These are phyloP conservation scores for Cadophora sp. DNA, from an alignment of 2,329 filamentous ascomycete genomes.

Conservation along the genomic window DNA sequence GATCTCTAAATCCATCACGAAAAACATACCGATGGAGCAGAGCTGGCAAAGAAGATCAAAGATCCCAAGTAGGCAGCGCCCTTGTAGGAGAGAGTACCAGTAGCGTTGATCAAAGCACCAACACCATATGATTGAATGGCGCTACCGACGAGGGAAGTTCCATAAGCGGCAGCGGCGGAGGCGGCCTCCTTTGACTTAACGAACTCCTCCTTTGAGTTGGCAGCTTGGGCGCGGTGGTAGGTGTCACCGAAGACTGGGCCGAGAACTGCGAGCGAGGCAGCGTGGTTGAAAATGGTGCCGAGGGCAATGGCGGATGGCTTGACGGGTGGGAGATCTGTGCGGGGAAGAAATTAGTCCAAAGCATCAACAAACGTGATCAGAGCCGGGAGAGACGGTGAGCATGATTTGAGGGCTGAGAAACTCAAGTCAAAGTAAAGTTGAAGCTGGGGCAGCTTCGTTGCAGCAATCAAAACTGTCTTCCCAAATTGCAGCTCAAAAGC, in stretches of 20 bases:
- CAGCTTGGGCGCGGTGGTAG: slow-evolving; percentile 88
- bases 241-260: slow-evolving; percentile 91
- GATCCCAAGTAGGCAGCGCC: slow-evolving; percentile 92
- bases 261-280: slow-evolving; percentile 85
- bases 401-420: background rate
- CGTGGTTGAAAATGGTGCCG: slow-evolving; percentile 95
- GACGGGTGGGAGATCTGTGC: slow-evolving; percentile 73
- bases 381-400: background rate
- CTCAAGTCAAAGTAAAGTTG: background rate
- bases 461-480: background rate
- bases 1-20: background rate
- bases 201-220: slow-evolving; percentile 97
- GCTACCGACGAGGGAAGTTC: slow-evolving; percentile 87
- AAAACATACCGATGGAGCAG: slow-evolving; percentile 79
- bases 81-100: slow-evolving; percentile 94
- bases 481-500: background rate
- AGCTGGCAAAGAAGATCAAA: slow-evolving; percentile 89
- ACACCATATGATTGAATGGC: slow-evolving; percentile 90
- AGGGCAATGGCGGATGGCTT: slow-evolving; percentile 98
- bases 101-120: slow-evolving; percentile 90
- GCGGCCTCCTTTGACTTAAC: slow-evolving; percentile 90
- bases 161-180: slow-evolving; percentile 86
- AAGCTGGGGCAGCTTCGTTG: background rate
- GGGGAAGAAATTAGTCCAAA: slow-evolving; percentile 18
- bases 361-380: background rate